Conservation (phyloP, 768 basidiomycete genomes). For the Amylocystis lapponica region DNA sequence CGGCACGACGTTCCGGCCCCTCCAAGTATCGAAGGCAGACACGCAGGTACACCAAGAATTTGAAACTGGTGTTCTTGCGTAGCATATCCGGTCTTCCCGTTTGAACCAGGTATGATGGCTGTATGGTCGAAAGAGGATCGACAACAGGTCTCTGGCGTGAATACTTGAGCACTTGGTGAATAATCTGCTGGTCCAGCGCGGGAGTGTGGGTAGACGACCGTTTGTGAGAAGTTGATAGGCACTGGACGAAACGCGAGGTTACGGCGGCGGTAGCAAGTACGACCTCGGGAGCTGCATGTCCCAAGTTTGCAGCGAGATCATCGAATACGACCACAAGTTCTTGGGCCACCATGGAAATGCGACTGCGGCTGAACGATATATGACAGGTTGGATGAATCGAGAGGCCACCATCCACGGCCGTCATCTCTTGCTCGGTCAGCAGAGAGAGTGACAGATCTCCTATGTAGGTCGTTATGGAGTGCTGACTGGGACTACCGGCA, state of each 20-base stretch:
- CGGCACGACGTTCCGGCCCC: conserved; percentile 21
- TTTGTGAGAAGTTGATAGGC: neutral
- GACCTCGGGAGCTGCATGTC: conserved; percentile 27
- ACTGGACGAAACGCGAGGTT: neutral
- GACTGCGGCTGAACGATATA: conserved; percentile 12
- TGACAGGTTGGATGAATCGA: no score
- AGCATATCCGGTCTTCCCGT: conserved; percentile 60
- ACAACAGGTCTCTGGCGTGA: conserved; percentile 48
- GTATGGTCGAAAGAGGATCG: conserved; percentile 77
- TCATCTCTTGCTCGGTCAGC: no score
- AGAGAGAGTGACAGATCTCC: no score
- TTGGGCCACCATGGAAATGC: neutral
- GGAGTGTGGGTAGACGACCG: conserved; percentile 16
- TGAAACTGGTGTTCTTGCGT: conserved; percentile 67
- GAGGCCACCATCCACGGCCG: no score
- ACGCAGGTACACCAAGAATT: conserved; percentile 75
- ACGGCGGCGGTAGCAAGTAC: conserved; percentile 7
- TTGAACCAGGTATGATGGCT: conserved; percentile 80
- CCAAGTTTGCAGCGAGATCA: conserved; percentile 20
- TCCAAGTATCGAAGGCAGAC: conserved; percentile 47
- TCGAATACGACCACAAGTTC: conserved; percentile 18
- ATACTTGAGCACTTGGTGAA: conserved; percentile 43
- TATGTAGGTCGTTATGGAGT: no score
- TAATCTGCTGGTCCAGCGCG: conserved; percentile 31
- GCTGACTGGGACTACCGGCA: no score